Conservation (phyloP, 2,329 filamentous ascomycete genomes). For the Trichophyton schoenleinii region DNA sequence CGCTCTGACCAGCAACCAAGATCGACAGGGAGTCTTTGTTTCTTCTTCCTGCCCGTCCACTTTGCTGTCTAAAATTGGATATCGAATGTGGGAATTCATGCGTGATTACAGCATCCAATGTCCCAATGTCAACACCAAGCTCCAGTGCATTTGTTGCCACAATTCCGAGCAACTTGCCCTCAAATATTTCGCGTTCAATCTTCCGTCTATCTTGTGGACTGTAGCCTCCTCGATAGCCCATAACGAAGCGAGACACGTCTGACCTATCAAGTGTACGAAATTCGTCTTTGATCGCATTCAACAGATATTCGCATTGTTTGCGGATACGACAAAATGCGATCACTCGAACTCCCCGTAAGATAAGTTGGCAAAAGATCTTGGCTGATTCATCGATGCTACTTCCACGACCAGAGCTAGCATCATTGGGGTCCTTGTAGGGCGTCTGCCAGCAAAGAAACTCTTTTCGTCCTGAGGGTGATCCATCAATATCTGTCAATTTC, state of each 20-base stretch:
- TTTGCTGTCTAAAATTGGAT: constrained; percentile 86
- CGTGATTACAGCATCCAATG: constrained; percentile 82
- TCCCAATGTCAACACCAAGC: constrained; percentile 88
- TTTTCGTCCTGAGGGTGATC: constrained; percentile 81
- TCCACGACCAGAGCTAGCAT: constrained; percentile 74
- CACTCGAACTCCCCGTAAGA: constrained; percentile 75
- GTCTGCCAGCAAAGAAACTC: constrained; percentile 98
- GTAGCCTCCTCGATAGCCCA: constrained; percentile 93
- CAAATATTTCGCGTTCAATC: constrained; percentile 95
- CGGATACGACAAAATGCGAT: constrained; percentile 87
- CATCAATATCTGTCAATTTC: constrained; percentile 74
- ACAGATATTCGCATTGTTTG: constrained; percentile 74
- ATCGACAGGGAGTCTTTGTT: constrained; percentile 91
- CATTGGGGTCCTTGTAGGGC: constrained; percentile 76
- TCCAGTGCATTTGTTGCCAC: constrained; percentile 89
- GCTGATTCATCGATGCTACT: constrained; percentile 78
- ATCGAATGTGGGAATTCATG: constrained; percentile 95
- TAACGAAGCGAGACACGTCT: constrained; percentile 68
- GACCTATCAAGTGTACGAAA: constrained; percentile 57
- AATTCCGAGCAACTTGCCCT: constrained; percentile 83
- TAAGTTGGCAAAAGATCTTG: constrained; percentile 75
- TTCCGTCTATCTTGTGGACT: constrained; percentile 76
- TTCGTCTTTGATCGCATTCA: constrained; percentile 67
- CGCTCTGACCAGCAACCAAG: constrained; percentile 75
- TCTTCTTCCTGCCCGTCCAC: constrained; percentile 76